These are phyloP conservation scores for Globisporangium ultimum DNA, from an alignment of 352 stramenopile genomes.

Conservation along the genomic window DNA sequence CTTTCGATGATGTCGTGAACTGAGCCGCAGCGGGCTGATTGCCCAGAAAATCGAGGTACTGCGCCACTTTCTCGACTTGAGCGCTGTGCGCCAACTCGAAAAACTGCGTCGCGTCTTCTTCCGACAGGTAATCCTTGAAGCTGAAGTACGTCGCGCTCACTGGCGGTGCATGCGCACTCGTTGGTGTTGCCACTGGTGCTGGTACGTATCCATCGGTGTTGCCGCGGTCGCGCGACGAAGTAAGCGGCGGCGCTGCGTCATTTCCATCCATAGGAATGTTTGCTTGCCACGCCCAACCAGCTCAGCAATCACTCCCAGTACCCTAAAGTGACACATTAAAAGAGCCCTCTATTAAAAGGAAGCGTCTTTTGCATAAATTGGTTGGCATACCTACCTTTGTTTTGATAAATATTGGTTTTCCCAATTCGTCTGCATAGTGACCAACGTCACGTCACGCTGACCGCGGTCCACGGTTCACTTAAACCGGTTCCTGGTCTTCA, in stretches of 20 bases:
- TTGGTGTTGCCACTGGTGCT: not conserved
- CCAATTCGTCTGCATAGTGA: not conserved
- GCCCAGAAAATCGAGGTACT: constrained; percentile 65
- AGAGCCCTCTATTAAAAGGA: not conserved
- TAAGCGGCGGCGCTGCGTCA: not conserved
- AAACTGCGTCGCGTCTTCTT: constrained; percentile 42
- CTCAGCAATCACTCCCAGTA: not conserved
- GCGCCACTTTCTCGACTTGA: constrained; percentile 55
- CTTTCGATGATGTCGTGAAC: constrained; percentile 54
- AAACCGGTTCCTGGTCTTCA: not conserved
- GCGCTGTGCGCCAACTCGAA: constrained; percentile 42
- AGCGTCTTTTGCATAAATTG: not conserved
- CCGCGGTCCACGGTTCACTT: not conserved
- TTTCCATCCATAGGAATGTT: not conserved
- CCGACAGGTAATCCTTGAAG: constrained; percentile 60
- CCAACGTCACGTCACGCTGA: not conserved
- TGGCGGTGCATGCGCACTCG: not conserved
- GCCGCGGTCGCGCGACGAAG: not conserved
- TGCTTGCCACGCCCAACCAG: not conserved
- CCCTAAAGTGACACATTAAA: not conserved
- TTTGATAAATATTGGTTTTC: not conserved
- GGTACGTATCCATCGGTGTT: not conserved
- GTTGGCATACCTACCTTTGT: not conserved
- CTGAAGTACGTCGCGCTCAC: constrained; percentile 38
- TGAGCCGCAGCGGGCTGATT: constrained; percentile 35